Base-by-base conservation (phyloP, 306 rosid species). In the Citrullus amarus region DNA sequence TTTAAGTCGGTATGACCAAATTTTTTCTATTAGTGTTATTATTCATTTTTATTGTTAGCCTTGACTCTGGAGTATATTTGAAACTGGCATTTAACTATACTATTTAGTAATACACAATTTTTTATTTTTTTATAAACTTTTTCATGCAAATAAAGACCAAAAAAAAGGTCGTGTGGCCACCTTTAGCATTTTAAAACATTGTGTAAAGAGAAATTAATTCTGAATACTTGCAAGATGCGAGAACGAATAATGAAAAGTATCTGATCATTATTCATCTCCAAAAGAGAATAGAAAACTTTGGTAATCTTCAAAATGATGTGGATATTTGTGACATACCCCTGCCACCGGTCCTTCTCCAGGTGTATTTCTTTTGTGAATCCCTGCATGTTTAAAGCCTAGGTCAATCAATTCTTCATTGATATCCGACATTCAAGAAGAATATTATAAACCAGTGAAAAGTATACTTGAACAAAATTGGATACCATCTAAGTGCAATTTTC, bases 321-420 rank as follows among this genome's bases (percentile, higher is more conserved):
- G 28, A 72, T 74, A 9, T 22, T 16, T 53, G 79, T 72, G 77
- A 67, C 91, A 84, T 90, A 95, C 98, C 99, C 99, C 60, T 95
- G 99, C 99, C 99, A 91, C 80, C 96, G 80, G 73, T 92, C 96
- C 87, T 92, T 95, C 81, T 92, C 98, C 96, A 95, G 80, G 91
- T 90, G 89, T 82, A 95, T 95, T 90, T 95, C 99, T 87, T 91
- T 92, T 0, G 99, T 95, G 78, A 95, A 95, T 72, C 99, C 99
- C 98, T 95, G 87, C 83, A 82, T 75, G 80, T 36, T 68, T 61
- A 63, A 79, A 43, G 38, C 16, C 15, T 20, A 83, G 63, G 48
- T 62, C 81, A 51, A 56, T 53, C 44, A 78, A 78, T 79, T 25
- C n/a, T 67, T 67, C 74, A 0, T 67, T 10, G 30, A 70, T 6